Evolutionary conservation across 495 filamentous ascomycete genomes (phyloP).

Genomic region (Chaetomium cochliodes): DNA sequence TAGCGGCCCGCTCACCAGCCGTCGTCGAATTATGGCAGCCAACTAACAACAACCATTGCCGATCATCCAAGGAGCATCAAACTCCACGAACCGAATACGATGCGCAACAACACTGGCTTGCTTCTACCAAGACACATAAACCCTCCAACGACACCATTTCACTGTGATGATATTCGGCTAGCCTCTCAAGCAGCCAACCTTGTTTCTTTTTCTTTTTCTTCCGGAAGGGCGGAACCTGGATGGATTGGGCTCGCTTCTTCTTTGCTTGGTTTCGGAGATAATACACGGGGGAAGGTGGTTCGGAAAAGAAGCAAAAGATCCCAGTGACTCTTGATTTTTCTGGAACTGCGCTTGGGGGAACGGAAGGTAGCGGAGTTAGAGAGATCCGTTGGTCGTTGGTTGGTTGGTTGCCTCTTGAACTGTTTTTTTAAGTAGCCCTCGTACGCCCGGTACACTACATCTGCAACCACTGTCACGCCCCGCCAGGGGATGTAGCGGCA

Average conservation of each 20-base stretch:
- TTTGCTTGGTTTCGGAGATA: constrained; percentile 5
- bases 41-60: not conserved
- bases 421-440: not conserved
- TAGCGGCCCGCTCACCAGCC: not conserved
- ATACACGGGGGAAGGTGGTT: not conserved
- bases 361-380: constrained; percentile 2
- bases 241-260: not conserved
- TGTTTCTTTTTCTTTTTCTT: constrained; percentile 1
- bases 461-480: not conserved
- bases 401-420: not conserved
- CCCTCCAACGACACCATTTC: not conserved
- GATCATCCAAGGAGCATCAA: not conserved
- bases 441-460: not conserved
- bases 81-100: not conserved
- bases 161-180: constrained; percentile 16
- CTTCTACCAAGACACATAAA: not conserved
- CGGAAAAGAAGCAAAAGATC: constrained; percentile 8
- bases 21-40: not conserved
- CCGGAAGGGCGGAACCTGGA: not conserved
- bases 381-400: constrained; percentile 9
- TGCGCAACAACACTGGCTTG: not conserved
- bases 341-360: constrained; percentile 3
- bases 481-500: not conserved
- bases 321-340: constrained; percentile 6
- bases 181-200: not conserved